These are phyloP conservation scores for Fusarium sterilihyphosum DNA, from an alignment of 2,329 filamentous ascomycete genomes.

Conservation along the genomic window DNA sequence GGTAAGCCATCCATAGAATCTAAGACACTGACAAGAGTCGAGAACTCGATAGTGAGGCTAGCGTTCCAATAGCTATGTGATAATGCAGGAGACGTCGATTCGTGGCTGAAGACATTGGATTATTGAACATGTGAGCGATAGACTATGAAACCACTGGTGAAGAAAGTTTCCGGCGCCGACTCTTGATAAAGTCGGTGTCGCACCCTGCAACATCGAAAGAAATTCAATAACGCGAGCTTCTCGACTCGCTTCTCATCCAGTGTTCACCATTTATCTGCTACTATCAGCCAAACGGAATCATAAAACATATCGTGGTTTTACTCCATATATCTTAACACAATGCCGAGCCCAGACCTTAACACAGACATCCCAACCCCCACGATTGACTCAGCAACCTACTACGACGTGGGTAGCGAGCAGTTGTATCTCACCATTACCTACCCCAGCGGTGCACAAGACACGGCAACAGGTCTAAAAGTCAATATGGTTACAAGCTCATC, in stretches of 20 bases:
- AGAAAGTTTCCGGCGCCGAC: rapidly evolving
- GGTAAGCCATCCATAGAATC: not conserved
- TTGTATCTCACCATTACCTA: not conserved
- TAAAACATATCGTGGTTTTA: no score
- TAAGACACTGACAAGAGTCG: not conserved
- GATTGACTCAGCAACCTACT: not conserved
- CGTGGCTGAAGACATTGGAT: rapidly evolving
- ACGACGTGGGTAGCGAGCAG: not conserved
- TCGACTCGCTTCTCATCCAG: no score
- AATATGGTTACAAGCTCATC: not conserved
- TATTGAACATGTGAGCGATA: not conserved
- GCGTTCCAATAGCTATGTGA: not conserved
- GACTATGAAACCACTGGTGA: rapidly evolving
- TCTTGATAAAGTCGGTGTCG: not conserved
- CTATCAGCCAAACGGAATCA: no score
- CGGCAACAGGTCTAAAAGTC: no score
- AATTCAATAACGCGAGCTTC: not conserved
- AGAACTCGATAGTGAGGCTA: not conserved
- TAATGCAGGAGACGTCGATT: not conserved
- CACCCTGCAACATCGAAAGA: not conserved
- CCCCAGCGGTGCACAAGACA: no score
- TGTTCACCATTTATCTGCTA: no score
- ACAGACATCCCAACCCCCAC: not conserved
- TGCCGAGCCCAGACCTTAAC: not conserved
- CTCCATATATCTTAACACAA: no score